These are phyloP conservation scores for Volvox carteri DNA, from an alignment of 163 green algal genomes.

Conservation along the genomic window DNA sequence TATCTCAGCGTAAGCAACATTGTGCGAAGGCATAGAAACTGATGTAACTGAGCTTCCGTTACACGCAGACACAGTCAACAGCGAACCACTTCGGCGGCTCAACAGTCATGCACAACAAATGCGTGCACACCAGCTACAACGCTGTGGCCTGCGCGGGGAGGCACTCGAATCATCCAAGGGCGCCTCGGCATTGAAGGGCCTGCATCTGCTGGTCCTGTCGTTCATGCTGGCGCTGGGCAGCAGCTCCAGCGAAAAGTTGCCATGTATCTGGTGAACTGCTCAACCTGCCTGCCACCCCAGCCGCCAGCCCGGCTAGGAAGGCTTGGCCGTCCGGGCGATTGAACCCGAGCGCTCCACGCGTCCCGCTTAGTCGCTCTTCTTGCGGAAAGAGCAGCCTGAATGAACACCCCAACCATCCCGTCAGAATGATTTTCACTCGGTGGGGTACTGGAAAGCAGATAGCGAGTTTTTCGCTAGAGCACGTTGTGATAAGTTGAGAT, in stretches of 20 bases:
- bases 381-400: conserved; percentile 63
- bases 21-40: too few species aligned
- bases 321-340: neutral
- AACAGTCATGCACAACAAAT: conserved; percentile 45
- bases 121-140: conserved; percentile 41
- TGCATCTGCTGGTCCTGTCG: conserved; percentile 20
- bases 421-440: too few species aligned
- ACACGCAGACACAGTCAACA: conserved; percentile 47
- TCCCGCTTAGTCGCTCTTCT: conserved; percentile 59
- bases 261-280: conserved; percentile 23
- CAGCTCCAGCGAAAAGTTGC: conserved; percentile 40
- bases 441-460: too few species aligned
- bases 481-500: too few species aligned
- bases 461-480: too few species aligned
- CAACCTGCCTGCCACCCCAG: conserved; percentile 46
- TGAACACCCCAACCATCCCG: neutral
- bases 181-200: conserved; percentile 1
- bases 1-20: too few species aligned
- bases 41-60: conserved; percentile 30
- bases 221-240: conserved; percentile 47
- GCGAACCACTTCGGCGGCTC: conserved; percentile 24
- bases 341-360: conserved; percentile 11
- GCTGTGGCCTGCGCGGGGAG: neutral
- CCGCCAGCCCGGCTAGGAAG: conserved; percentile 45
- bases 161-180: neutral